Base-by-base conservation (phyloP, 139 green algal genomes). In the Zygnema circumcarinatum region DNA sequence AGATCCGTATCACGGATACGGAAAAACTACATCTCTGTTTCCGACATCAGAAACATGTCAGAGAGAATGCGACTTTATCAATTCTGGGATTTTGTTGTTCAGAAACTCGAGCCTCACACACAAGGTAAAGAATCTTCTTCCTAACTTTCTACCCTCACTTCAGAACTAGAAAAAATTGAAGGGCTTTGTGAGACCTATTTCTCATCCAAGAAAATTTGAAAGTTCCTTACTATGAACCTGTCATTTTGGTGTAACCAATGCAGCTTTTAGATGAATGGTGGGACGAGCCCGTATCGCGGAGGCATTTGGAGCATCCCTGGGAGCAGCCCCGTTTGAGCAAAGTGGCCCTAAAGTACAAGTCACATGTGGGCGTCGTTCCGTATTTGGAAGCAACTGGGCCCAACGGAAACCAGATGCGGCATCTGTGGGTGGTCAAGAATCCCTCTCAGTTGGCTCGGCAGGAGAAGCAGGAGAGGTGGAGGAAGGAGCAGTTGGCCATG, bases 361-460 rank as follows among this genome's bases (percentile, higher is more conserved):
- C 42, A 20, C 42, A 81, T 31, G 47, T 81, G 74, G 74, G 42
- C 2, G 47, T 81, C 16, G 32, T 81, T 81, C 74, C 74, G 22
- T 81, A 68, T 67, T 53, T 81, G 74, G 74, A 81, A 67, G 39
- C 47, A 47, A 81, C 74, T 68, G 74, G 74, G 2, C 74, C 74
- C 29, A 31, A 81, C 47, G 74, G 74, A 32, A 29, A 31, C 31
- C 42, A 68, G 32, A 7, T 81, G 42, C 74, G 74, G 32, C 74
- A 81, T 81, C 35, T 81, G 42, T 81, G 74, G 74, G 47, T 62
- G 7, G 47, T 62, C 16, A 62, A 62, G 16, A 62, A 62, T 62
- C 47, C 47, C 7, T 62, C 47, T 62, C 16, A 62, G 7, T 16
- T 16, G 47, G 47, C 7, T 25, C 47, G 47, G 16, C 47, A 62